Conservation (phyloP, 2,329 filamentous ascomycete genomes). For the Aspergillus amoenus region DNA sequence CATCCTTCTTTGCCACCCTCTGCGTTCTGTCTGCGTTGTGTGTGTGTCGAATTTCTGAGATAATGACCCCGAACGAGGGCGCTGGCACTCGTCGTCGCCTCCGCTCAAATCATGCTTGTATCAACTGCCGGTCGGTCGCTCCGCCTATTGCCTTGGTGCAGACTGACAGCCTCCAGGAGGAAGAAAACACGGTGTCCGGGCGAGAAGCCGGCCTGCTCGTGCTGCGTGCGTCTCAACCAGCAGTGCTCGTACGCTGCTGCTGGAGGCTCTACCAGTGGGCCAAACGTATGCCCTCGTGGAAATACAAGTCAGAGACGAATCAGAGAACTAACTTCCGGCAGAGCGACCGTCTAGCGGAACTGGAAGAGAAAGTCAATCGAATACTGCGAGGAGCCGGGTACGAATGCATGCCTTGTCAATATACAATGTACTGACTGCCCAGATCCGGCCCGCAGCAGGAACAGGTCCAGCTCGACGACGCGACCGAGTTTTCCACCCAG, state of each 20-base stretch:
- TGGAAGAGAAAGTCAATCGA: constrained; percentile 55
- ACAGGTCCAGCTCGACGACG: background rate
- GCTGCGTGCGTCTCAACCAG: constrained; percentile 51
- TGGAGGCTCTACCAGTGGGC: constrained; percentile 38
- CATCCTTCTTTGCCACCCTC: too few relatives aligned
- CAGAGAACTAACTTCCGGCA: constrained; percentile 20
- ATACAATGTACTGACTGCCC: too few relatives aligned
- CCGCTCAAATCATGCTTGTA: constrained; percentile 36
- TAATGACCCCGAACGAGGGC: constrained; percentile 17
- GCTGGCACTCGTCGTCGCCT: constrained; percentile 28
- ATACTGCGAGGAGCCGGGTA: constrained; percentile 47
- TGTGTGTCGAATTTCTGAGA: background rate
- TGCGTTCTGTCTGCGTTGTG: too few relatives aligned
- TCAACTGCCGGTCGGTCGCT: constrained; percentile 40
- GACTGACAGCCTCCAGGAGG: constrained; percentile 27
- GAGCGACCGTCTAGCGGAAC: constrained; percentile 52
- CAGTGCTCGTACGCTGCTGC: constrained; percentile 47
- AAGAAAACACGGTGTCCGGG: constrained; percentile 56
- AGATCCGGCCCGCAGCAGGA: background rate
- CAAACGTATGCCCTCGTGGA: constrained; percentile 40
- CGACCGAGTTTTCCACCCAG: background rate
- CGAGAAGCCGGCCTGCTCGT: constrained; percentile 53
- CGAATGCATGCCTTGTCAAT: background rate
- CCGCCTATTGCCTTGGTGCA: too few relatives aligned
- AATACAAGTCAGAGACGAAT: background rate